phyloP scores from a whole-genome alignment of 1,139 yeast species.

The Geotrichum restrictum region DNA sequence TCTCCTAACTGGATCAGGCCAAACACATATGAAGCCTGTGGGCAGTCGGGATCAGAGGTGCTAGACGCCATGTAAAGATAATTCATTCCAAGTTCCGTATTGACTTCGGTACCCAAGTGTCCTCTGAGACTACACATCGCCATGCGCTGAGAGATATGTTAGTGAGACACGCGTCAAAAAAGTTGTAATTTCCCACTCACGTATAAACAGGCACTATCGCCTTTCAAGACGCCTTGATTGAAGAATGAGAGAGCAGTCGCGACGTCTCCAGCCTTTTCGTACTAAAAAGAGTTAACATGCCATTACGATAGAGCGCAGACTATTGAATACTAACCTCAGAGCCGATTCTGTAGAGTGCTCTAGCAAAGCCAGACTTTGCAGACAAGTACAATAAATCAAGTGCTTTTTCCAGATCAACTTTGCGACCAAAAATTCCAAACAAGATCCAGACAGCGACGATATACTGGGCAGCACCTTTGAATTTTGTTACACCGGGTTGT shows the following conservation, averaged over 20 bases:
- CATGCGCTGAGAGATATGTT: conserved; percentile 34
- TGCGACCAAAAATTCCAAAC: conserved; percentile 32
- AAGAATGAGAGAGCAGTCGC: conserved; percentile 21
- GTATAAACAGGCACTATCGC: conserved; percentile 24
- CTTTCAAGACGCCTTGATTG: conserved; percentile 21
- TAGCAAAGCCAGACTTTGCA: conserved; percentile 34
- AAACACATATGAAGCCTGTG: conserved; percentile 40
- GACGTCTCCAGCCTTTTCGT: conserved; percentile 23
- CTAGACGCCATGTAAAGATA: conserved; percentile 34
- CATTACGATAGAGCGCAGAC: neutral
- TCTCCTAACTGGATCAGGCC: conserved; percentile 40
- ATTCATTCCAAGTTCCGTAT: conserved; percentile 32
- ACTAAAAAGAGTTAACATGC: conserved; percentile 13
- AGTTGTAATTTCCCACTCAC: conserved; percentile 6
- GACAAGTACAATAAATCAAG: conserved; percentile 34
- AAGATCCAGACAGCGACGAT: conserved; percentile 35
- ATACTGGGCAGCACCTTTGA: conserved; percentile 34
- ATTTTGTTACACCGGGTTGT: conserved; percentile 25
- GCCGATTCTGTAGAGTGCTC: conserved; percentile 40
- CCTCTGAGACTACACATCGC: conserved; percentile 40
- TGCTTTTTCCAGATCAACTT: conserved; percentile 27
- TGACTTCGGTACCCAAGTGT: conserved; percentile 32
- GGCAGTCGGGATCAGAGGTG: conserved; percentile 40
- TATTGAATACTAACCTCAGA: conserved; percentile 24
- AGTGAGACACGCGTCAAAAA: conserved; percentile 1